Evolutionary conservation across 2,329 filamentous ascomycete genomes (phyloP), one percentile per base, ranked within the genome.

Genomic region (Sporothrix protearum): DNA sequence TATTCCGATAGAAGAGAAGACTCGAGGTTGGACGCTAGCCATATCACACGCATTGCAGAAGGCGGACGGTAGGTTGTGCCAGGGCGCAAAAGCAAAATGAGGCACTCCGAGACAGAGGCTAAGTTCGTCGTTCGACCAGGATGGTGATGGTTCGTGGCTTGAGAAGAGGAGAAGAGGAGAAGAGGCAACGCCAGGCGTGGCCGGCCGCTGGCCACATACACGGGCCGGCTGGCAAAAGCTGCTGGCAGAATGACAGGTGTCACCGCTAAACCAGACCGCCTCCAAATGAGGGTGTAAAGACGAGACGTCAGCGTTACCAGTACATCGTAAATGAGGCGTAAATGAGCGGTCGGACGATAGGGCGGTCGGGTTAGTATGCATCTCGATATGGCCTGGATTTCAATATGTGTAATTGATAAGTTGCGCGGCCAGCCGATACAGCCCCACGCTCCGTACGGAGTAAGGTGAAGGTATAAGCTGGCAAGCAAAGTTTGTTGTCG

Each of bases 191-290:
- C 30, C 16, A 59, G 30, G 30, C 7, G 36, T 64, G 10, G 5
- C n/a, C 39, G 8, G 36, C 10, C n/a, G n/a, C n/a, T 12, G n/a
- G 33, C 57, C 47, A 66, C 69, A 49, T 22, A 30, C 57, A 28
- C n/a, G 49, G 64, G 12, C 49, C 36, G 47, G 10, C 64, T 53
- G 64, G 28, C 30, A 53, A 14, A 7, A 22, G 28, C n/a, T 55
- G 63, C 14, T 71, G 49, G 70, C 53, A 71, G 53, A 47, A 36
- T 63, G 55, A 59, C 71, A 70, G 59, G 66, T 63, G 71, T 71
- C 66, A 71, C 71, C 66, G 71, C 67, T 33, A 64, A 57, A 64
- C 19, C 47, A 63, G 70, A 71, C 70, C 64, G 66, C 70, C 64
- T 59, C 51, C 16, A 49, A 10, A 49, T 63, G 55, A 63, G 68